Evolutionary conservation across 257 asterid species (phyloP), one percentile per base, ranked within the genome.

Genomic region (Ocimum tenuiflorum): DNA sequence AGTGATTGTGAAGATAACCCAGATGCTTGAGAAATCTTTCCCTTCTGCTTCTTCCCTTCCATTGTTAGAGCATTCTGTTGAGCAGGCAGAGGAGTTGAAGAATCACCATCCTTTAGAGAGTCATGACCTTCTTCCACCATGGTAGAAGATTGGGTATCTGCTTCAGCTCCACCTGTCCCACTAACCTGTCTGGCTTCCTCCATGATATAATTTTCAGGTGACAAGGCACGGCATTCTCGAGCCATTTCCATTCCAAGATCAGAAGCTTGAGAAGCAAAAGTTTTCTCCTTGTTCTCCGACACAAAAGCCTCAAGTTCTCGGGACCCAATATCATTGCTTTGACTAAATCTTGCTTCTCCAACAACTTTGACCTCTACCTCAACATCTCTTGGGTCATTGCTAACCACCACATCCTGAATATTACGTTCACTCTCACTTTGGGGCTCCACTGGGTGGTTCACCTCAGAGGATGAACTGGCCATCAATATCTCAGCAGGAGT

Each of bases 401-500:
- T 92, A 56, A 82, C 67, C 41, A 61, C 71, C 31, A 81, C 91
- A 80, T 90, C 97, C 77, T 85, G 96, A 55, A 82, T 49, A 68
- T 74, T 88, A 50, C 64, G 45, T 36, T 85, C 98, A 63, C 18
- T 74, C 35, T 86, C 96, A 62, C 77, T 80, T 73, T 70, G 79
- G 54, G 86, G 79, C 41, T 94, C 95, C 66, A 47, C 74, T 29
- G 78, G 39, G 67, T 79, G 80, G 80, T 45, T 83, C 70, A 76
- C 76, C 56, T 92, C 97, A 19, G 96, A 77, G 48, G 97, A 73
- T 41, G 97, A 79, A 70, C 54, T 84, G 56, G 89, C 89, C 96
- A 82, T 90, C 81, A 94, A 76, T 77, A 94, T 85, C 80, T 94
- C 97, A 24, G 95, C 77, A 78, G 99, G 96, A 67, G 97, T 94